Conservation (phyloP, 164 flowering plant genomes). For the Liquidambar formosana region DNA sequence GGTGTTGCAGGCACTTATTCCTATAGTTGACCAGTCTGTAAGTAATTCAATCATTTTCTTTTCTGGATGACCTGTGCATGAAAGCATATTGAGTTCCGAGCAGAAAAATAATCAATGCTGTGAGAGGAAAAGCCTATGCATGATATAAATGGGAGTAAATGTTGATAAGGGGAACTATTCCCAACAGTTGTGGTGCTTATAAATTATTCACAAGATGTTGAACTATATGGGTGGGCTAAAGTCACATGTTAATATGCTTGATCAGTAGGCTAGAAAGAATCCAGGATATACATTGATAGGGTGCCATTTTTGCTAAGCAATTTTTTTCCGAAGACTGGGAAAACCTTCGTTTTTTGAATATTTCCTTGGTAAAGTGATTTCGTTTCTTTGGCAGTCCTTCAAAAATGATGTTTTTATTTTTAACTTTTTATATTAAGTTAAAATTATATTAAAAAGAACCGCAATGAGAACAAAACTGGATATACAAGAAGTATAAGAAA, state of each 20-base stretch:
- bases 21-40: constrained; percentile 85
- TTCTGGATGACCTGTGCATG: too few species aligned
- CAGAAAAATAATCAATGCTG: background rate
- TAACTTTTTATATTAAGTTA: too few species aligned
- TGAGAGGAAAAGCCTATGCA: background rate
- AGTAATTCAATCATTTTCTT: constrained; percentile 20
- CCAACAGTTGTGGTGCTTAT: background rate
- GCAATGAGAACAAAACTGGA: too few species aligned
- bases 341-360: background rate
- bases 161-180: background rate
- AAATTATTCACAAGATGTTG: background rate
- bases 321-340: background rate
- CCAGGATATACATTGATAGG: background rate
- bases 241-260: background rate
- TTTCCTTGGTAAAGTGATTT: background rate
- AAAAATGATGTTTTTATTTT: background rate
- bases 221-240: background rate
- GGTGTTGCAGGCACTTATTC: constrained; percentile 88
- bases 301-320: background rate
- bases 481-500: too few species aligned
- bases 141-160: background rate
- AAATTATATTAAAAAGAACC: too few species aligned
- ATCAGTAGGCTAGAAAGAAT: background rate
- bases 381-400: background rate
- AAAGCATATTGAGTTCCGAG: background rate